phyloP scores from a whole-genome alignment of 495 filamentous ascomycete genomes.

The Friedmanniomyces endolithicus region DNA sequence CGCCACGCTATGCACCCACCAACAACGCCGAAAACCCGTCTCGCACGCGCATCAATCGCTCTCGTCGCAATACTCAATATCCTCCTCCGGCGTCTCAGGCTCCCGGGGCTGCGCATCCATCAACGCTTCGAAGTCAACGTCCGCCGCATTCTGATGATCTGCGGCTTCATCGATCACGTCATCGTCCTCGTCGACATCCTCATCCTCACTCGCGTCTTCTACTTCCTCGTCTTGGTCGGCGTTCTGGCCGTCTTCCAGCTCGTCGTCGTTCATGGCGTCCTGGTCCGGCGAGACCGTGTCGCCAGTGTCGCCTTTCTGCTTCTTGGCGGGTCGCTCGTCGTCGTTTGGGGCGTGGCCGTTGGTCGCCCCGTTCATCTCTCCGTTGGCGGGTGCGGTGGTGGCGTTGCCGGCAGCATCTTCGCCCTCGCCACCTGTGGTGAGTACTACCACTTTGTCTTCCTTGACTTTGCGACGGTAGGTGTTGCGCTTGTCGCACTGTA shows the following conservation, averaged over 20 bases:
- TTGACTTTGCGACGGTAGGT: slow-evolving; percentile 43
- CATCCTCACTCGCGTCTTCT: slow-evolving; percentile 35
- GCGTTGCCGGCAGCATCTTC: slow-evolving; percentile 21
- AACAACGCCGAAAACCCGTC: neutral
- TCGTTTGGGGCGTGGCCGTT: slow-evolving; percentile 10
- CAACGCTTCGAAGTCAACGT: slow-evolving; percentile 24
- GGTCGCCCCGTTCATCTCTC: slow-evolving; percentile 14
- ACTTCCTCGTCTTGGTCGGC: slow-evolving; percentile 42
- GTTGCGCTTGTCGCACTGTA: slow-evolving; percentile 54
- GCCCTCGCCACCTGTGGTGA: slow-evolving; percentile 15
- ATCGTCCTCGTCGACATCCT: slow-evolving; percentile 38
- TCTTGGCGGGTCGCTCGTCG: slow-evolving; percentile 21
- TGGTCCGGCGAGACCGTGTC: slow-evolving; percentile 7
- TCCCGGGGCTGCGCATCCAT: slow-evolving; percentile 3
- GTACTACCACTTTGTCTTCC: slow-evolving; percentile 32
- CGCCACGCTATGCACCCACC: slow-evolving; percentile 2
- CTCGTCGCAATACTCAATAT: neutral
- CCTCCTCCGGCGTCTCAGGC: neutral
- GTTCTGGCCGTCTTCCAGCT: slow-evolving; percentile 39
- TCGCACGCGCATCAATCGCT: neutral
- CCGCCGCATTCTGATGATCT: slow-evolving; percentile 24
- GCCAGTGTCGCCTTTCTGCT: slow-evolving; percentile 28
- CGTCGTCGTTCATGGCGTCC: slow-evolving; percentile 26
- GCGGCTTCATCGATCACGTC: slow-evolving; percentile 34
- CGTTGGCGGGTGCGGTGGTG: slow-evolving; percentile 5